Conservation (phyloP, 2,329 filamentous ascomycete genomes). For the Pseudogymnoascus pannorum region DNA sequence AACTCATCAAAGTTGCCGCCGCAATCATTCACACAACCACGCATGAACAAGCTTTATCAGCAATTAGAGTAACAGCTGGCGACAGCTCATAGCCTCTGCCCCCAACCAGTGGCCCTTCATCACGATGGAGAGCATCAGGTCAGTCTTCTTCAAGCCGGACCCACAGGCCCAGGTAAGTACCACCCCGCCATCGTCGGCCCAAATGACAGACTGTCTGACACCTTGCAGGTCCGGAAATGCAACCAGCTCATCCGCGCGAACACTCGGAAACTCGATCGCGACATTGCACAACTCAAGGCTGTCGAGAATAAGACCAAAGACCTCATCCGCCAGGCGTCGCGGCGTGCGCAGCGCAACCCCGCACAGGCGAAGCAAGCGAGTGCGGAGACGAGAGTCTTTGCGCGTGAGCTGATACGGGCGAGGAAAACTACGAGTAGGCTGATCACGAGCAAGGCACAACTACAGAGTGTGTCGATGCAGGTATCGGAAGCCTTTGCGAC, state of each 20-base stretch:
- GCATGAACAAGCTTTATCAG: constrained; percentile 2
- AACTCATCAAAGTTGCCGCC: constrained; percentile 1
- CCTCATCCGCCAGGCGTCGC: constrained; percentile 75
- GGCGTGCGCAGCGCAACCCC: constrained; percentile 73
- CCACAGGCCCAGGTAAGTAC: constrained; percentile 77
- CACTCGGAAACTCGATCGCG: constrained; percentile 88
- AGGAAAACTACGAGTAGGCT: constrained; percentile 70
- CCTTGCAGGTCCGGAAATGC: constrained; percentile 79
- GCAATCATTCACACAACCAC: background rate
- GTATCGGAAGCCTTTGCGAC: constrained; percentile 94
- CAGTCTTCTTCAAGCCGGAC: constrained; percentile 85
- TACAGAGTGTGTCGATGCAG: constrained; percentile 92
- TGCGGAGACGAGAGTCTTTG: constrained; percentile 79
- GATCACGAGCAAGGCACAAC: constrained; percentile 81
- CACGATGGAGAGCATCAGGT: constrained; percentile 77
- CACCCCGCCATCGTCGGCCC: constrained; percentile 9
- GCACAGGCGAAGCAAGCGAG: constrained; percentile 70
- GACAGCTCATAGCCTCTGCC: constrained; percentile 4
- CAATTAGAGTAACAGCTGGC: constrained; percentile 1
- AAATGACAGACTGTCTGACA: constrained; percentile 12
- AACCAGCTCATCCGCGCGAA: constrained; percentile 84
- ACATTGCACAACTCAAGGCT: constrained; percentile 70
- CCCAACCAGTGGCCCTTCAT: background rate
- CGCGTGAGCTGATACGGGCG: constrained; percentile 75
- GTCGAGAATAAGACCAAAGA: constrained; percentile 79